These are phyloP conservation scores for Mortierella polycephala DNA, from an alignment of 371 early-diverging fungal genomes.

Conservation along the genomic window DNA sequence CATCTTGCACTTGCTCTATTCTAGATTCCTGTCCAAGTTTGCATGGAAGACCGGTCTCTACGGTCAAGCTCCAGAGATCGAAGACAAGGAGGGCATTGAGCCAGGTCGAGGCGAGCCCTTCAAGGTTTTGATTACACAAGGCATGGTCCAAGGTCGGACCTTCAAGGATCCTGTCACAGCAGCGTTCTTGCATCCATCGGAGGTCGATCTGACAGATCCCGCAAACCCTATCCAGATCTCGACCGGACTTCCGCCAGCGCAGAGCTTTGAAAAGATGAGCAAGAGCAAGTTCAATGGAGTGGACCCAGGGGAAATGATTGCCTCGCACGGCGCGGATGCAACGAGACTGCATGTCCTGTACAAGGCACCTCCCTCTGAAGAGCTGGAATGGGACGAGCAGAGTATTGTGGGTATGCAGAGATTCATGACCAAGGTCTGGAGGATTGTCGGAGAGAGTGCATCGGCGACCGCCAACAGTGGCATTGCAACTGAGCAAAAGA, in stretches of 20 bases:
- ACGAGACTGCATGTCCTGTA: conserved; percentile 90
- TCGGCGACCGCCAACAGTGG: neutral
- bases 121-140: conserved; percentile 86
- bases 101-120: conserved; percentile 85
- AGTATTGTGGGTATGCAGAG: conserved; percentile 94
- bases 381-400: conserved; percentile 90
- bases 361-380: conserved; percentile 91
- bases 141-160: conserved; percentile 94
- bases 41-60: conserved; percentile 68
- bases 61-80: conserved; percentile 49
- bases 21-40: conserved; percentile 91
- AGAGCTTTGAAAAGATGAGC: conserved; percentile 94
- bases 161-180: conserved; percentile 81
- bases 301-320: conserved; percentile 81
- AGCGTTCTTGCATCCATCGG: conserved; percentile 83
- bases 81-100: conserved; percentile 55
- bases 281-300: conserved; percentile 96
- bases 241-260: conserved; percentile 70
- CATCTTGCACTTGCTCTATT: conserved; percentile 93
- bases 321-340: conserved; percentile 83
- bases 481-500: neutral
- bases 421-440: conserved; percentile 74
- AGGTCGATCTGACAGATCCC: conserved; percentile 72
- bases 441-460: conserved; percentile 52
- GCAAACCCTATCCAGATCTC: conserved; percentile 66